Evolutionary conservation across 805 yeast genomes (phyloP), one percentile per base, ranked within the genome.

Genomic region (Cyberlindnera nakhonratchasimensis): DNA sequence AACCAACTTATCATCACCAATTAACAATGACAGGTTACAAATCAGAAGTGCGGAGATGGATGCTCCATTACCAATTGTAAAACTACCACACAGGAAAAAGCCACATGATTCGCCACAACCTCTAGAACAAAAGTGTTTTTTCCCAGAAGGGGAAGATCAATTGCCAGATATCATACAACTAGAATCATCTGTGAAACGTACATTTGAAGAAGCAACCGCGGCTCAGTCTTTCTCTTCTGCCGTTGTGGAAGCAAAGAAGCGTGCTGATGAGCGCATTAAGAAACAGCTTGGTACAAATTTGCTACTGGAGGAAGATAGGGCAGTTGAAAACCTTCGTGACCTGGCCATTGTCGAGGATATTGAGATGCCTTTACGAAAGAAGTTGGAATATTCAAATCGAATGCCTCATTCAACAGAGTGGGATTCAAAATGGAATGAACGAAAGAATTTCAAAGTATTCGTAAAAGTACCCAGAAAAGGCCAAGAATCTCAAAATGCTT

Each of bases 361-460:
- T 6, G 53, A 59, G 2, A 25, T 63, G 6, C 51, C 54, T 14
- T 39, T 45, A 5, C 36, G 55, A 9, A 25, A 45, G 5, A 14
- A 19, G 33, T 16, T 5, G 3, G 37, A 34, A 11, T 14, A 18
- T 12, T 26, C 37, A 22, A 3, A 21, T 5, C 20, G 9, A 3
- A 8, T 16, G 8, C 19, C 35, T n/a, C 33, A 29, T 14, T 17
- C 38, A 35, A 47, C 20, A 23, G 29, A 14, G 7, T 32, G 32
- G 42, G 19, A 20, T 10, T 19, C 47, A 1, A 50, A 48, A 14
- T 61, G 68, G 65, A 40, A 50, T 17, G 59, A 55, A 1, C 47
- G 72, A 11, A 68, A 62, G 44, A 70, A 70, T 46, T 70, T 64
- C 46, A 71, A 71, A 40, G 57, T 46, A 5, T 71, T 71, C 54